A percentile compares a stretch with the other conserved stretches of the same genome.
These are phyloP conservation scores for Ogataea salicorniae DNA, from an alignment of 805 yeast genomes.

Conservation along the genomic window DNA sequence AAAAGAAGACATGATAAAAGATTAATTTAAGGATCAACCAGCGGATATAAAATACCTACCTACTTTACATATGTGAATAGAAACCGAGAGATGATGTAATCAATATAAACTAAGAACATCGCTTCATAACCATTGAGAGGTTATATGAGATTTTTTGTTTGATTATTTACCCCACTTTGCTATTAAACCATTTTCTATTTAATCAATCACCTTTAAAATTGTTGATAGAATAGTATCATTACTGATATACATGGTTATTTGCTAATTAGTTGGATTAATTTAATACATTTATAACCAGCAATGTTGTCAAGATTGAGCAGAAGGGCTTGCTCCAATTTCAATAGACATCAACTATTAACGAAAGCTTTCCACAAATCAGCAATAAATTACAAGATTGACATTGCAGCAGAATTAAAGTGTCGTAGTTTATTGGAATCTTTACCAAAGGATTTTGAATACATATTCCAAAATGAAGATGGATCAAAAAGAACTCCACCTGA, in stretches of 20 bases:
- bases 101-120: not conserved
- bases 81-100: no score
- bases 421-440: slow-evolving; percentile 55
- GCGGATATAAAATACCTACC: no score
- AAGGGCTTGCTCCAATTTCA: not conserved
- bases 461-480: slow-evolving; percentile 74
- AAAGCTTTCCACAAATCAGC: slow-evolving; percentile 12
- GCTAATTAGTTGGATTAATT: no score
- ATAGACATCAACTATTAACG: not conserved
- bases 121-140: not conserved
- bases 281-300: no score
- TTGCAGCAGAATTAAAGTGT: slow-evolving; percentile 54
- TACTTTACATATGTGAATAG: no score
- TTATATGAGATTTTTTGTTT: not conserved
- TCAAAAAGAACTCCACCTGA: slow-evolving; percentile 66
- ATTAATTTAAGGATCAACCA: no score
- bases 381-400: slow-evolving; percentile 30
- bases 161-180: not conserved
- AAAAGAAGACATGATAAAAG: no score
- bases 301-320: not conserved
- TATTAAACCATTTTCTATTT: no score
- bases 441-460: slow-evolving; percentile 53
- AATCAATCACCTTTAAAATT: no score
- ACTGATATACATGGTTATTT: no score
- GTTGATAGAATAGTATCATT: no score